Percentiles rank a stretch among this genome's conserved stretches.
These are phyloP conservation scores for Odontarrhena argentea DNA, from an alignment of 345 rosid species.

Conservation along the genomic window DNA sequence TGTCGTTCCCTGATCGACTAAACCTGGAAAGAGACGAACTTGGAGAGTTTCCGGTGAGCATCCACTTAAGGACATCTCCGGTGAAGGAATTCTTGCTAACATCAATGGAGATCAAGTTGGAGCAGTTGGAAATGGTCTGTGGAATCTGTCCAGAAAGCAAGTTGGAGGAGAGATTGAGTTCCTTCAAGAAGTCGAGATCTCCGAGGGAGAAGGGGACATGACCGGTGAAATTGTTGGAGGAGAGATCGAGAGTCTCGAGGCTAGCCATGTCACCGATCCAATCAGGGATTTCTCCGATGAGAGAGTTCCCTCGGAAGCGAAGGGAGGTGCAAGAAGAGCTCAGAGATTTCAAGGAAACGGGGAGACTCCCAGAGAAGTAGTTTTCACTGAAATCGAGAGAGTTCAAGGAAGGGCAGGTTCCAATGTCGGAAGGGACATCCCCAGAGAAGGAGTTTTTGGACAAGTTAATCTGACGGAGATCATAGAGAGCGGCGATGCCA, in stretches of 20 bases:
- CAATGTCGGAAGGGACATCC: conserved; percentile 62
- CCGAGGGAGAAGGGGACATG: conserved; percentile 62
- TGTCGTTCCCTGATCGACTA: conserved; percentile 33
- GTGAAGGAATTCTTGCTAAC: conserved; percentile 69
- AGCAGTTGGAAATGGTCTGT: conserved; percentile 59
- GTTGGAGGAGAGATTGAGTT: conserved; percentile 70
- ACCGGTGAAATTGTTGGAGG: conserved; percentile 65
- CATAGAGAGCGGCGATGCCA: conserved; percentile 60
- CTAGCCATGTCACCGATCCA: conserved; percentile 71
- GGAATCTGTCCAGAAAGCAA: conserved; percentile 64
- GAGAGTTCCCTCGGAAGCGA: conserved; percentile 57
- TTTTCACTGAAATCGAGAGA: conserved; percentile 68
- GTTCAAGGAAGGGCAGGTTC: conserved; percentile 56
- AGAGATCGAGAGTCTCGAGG: conserved; percentile 80
- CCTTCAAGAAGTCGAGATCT: conserved; percentile 58
- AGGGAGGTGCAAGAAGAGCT: conserved; percentile 52
- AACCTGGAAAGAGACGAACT: conserved; percentile 45
- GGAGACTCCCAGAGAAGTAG: conserved; percentile 65
- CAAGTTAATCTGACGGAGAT: conserved; percentile 54
- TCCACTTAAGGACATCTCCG: conserved; percentile 65
- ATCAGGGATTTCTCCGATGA: conserved; percentile 60
- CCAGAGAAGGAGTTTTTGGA: conserved; percentile 66
- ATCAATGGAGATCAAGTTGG: conserved; percentile 58
- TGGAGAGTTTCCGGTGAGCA: conserved; percentile 46
- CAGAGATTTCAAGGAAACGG: conserved; percentile 63